Evolutionary conservation across 352 stramenopile species (phyloP), one percentile per base, ranked within the genome.

Genomic region (Phytophthora foliorum): DNA sequence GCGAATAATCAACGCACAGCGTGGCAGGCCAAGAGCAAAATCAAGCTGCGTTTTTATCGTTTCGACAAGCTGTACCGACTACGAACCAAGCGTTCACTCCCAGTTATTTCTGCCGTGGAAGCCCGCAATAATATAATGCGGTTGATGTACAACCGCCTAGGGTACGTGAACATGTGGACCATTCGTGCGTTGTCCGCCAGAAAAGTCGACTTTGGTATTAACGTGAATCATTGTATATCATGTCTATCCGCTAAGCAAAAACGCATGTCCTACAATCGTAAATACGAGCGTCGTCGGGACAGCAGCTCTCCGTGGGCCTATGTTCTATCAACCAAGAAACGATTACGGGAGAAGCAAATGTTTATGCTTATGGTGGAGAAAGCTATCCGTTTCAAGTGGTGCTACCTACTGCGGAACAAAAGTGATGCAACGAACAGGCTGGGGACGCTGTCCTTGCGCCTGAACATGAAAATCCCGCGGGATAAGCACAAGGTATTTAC

Each of bases 281-380:
- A 57, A 7, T 31, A 21, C 4, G 10, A 27, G 3, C 41, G 61
- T 7, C 29, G 27, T 6, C 4, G 11, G 3, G n/a, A 42, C 4
- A 56, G 8, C 57, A 62, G 27, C 17, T 60, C 1, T 67, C 38
- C 4, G 49, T 59, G 10, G 38, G 56, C 13, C n/a, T 60, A 11
- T 69, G 61, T 25, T 42, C 34, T 0, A 45, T 75, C 11, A 38
- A 59, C 14, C 6, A 65, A 17, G 21, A 49, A 14, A 45, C 45
- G 4, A 42, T 57, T 9, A 63, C 50, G 31, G 54, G 13, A 6
- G 42, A 57, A 7, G 58, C 17, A n/a, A 8, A 61, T 64, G 36
- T 63, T 69, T n/a, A 24, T 76, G 46, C 22, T 76, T 5, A 25
- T 69, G 9, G 56, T 71, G 2, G 55, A 68, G 21, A 61, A 75